These are phyloP conservation scores for Wickerhamiella dianesei DNA, from an alignment of 805 yeast genomes.

Conservation along the genomic window DNA sequence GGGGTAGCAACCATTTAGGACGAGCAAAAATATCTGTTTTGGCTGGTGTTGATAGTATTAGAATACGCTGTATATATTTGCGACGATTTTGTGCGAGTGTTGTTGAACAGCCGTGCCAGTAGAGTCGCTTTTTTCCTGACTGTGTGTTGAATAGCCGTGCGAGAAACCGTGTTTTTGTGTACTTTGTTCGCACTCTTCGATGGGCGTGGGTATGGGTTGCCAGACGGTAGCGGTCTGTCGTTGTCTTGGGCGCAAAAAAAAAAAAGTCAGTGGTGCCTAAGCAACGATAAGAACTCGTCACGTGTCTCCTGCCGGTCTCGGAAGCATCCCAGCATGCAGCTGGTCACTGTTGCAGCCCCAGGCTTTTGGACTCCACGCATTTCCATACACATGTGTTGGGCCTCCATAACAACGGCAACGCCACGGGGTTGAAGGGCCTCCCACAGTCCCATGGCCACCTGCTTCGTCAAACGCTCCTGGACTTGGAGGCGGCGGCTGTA, in stretches of 20 bases:
- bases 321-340: constrained; percentile 96
- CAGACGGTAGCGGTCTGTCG: no score
- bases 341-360: constrained; percentile 84
- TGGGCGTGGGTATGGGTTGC: no score
- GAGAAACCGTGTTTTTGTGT: no score
- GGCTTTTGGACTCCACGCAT: constrained; percentile 94
- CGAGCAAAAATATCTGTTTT: no score
- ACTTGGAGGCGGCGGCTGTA: constrained; percentile 90
- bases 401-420: constrained; percentile 96
- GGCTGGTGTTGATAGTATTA: no score
- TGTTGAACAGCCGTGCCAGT: background rate
- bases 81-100: background rate
- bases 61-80: no score
- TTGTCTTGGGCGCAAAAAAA: background rate
- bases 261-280: constrained; percentile 20
- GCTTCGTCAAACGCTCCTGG: constrained; percentile 94
- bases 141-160: background rate
- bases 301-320: constrained; percentile 88
- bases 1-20: no score
- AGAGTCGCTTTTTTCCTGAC: no score
- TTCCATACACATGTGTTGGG: constrained; percentile 98
- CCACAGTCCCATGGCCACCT: constrained; percentile 88
- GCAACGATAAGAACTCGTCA: constrained; percentile 79
- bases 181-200: no score
- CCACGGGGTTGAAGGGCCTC: constrained; percentile 90